Evolutionary conservation across 2,329 filamentous ascomycete genomes (phyloP).

Genomic region (Sclerotiophoma versabilis): DNA sequence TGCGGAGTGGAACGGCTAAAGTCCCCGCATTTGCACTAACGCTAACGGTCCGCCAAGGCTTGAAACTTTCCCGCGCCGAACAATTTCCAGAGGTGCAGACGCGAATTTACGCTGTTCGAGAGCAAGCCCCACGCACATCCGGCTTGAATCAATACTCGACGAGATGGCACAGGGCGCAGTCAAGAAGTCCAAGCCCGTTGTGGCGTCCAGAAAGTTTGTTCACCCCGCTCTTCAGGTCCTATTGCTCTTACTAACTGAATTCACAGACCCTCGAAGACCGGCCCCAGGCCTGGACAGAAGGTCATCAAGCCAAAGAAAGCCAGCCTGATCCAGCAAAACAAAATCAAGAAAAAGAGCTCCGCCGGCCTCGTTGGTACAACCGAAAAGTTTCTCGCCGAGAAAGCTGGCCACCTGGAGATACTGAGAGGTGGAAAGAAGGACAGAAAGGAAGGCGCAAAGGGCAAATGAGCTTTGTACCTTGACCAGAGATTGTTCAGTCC

Average conservation of each 20-base stretch:
- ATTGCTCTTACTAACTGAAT: slow-evolving; percentile 12
- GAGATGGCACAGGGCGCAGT: slow-evolving; percentile 58
- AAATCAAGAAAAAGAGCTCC: slow-evolving; percentile 71
- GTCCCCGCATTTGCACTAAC: slow-evolving; percentile 24
- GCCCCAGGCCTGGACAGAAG: slow-evolving; percentile 65
- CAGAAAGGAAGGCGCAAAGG: slow-evolving; percentile 32
- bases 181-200: slow-evolving; percentile 54
- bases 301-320: slow-evolving; percentile 73
- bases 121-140: background rate
- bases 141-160: background rate
- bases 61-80: slow-evolving; percentile 22
- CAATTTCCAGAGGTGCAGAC: slow-evolving; percentile 19
- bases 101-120: background rate
- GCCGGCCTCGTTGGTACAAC: slow-evolving; percentile 69
- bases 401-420: slow-evolving; percentile 74
- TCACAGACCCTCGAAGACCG: slow-evolving; percentile 45
- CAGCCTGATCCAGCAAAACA: slow-evolving; percentile 65
- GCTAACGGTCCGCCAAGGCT: slow-evolving; percentile 18
- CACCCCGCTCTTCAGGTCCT: background rate
- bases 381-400: slow-evolving; percentile 70
- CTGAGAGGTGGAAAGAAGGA: slow-evolving; percentile 70
- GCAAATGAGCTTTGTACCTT: slow-evolving; percentile 1
- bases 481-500: background rate
- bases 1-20: slow-evolving; percentile 37
- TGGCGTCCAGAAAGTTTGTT: slow-evolving; percentile 48